Conservation (phyloP, 75 land plant species). For the Sequoia sempervirens region DNA sequence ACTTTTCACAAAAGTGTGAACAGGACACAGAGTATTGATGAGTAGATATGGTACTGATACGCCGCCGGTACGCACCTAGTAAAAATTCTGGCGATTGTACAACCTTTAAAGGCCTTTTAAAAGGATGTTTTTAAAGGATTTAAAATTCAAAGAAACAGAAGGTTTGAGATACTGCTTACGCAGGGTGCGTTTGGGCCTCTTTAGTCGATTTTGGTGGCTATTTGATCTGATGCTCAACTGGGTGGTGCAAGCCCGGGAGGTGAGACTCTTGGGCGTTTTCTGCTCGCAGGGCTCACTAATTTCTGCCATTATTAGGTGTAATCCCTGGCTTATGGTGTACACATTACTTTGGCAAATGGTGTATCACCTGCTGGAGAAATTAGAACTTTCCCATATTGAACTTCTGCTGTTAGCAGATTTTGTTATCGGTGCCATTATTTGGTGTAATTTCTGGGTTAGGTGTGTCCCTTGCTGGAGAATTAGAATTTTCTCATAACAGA, state of each 20-base stretch:
- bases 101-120: too few relatives aligned
- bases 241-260: background rate
- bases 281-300: background rate
- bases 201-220: too few relatives aligned
- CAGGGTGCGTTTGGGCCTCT: too few relatives aligned
- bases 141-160: too few relatives aligned
- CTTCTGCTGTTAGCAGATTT: background rate
- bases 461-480: background rate
- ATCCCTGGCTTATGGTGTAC: background rate
- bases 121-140: too few relatives aligned
- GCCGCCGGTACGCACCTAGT: too few relatives aligned
- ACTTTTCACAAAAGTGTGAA: too few relatives aligned
- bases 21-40: too few relatives aligned
- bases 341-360: background rate
- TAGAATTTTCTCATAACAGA: background rate
- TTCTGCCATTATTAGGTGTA: background rate
- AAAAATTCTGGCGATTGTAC: too few relatives aligned
- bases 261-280: background rate
- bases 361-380: background rate
- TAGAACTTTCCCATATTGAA: background rate
- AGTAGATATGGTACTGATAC: too few relatives aligned
- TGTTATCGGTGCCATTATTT: background rate
- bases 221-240: background rate
- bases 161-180: too few relatives aligned
- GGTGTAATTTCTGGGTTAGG: background rate